Base-by-base conservation (phyloP, 1,284 basidiomycete genomes). In the Cystobasidium slooffiae region DNA sequence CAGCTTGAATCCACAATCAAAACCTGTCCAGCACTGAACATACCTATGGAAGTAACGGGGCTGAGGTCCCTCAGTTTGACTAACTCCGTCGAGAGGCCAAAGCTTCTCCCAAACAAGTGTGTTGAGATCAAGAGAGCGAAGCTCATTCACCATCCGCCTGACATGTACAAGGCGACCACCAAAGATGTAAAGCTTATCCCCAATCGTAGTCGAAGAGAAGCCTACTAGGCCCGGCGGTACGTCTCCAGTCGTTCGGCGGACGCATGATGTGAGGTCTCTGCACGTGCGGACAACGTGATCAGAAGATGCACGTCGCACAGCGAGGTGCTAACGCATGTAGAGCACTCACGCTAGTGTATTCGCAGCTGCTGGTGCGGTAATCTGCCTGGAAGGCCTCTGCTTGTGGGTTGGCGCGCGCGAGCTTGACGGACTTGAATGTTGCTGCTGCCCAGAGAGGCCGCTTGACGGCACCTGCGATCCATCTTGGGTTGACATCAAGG, bases 131-230 rank as follows among this genome's bases (percentile, higher is more conserved):
- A 97, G 92, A 53, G 88, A 85, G 84, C 93, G 95, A 80, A 96
- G 88, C 83, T 94, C 92, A 39, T 90, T 87, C 56, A 93, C 90
- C 89, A 96, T 92, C 76, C 89, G 87, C 43, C 93, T 89, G 76
- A 91, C 91, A 6, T 91, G 87, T 70, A 95, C 93, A 66, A 93
- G 84, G 63, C 94, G 87, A 39, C 94, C 94, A 55, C 94, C 94
- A 88, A 93, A 94, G 65, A 94, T 87, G 82, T 91, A 94, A 86
- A 93, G 88, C 82, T 90, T 90, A 63, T 89, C 89, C 61, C 90
- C 91, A 49, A 93, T 87, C 70, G 93, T 89, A 43, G 92, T 93
- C 39, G 91, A 91, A 4, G 91, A 92, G 64, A 77, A 78, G 8
- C 79, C 79, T 59, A 80, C 78, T 70, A 72, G 61, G 41, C 69